Conservation (phyloP, 164 flowering plant species). For the Vitis amurensis region DNA sequence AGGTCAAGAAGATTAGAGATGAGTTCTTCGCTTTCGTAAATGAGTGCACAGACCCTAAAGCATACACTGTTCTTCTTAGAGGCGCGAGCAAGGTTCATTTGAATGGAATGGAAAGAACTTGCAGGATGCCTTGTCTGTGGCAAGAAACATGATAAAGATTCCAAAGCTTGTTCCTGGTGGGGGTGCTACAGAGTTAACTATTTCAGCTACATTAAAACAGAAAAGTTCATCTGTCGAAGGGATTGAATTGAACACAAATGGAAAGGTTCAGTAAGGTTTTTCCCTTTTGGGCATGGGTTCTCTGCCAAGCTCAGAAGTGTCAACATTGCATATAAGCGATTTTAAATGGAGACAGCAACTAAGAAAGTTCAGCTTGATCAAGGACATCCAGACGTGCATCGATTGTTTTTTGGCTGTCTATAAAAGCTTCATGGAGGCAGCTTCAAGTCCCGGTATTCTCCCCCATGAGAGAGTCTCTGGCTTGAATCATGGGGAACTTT, state of each 20-base stretch:
- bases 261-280: no score
- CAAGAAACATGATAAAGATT: constrained; percentile 86
- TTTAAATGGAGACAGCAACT: no score
- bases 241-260: constrained; percentile 33
- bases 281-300: no score
- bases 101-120: constrained; percentile 96
- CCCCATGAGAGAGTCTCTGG: no score
- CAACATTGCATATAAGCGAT: no score
- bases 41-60: constrained; percentile 93
- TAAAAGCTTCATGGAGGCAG: no score
- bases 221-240: constrained; percentile 91
- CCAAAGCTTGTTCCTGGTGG: constrained; percentile 98
- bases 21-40: constrained; percentile 87
- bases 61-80: constrained; percentile 86
- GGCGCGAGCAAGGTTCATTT: constrained; percentile 96
- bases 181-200: constrained; percentile 93
- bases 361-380: no score
- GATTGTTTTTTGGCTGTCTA: no score
- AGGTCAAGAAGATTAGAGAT: constrained; percentile 92
- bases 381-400: no score
- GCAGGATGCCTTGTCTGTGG: constrained; percentile 96
- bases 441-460: no score
- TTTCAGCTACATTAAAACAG: constrained; percentile 92
- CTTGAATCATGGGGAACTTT: no score
- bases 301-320: no score